Conservation (phyloP, 441 rosid species). For the Corymbia citriodora region DNA sequence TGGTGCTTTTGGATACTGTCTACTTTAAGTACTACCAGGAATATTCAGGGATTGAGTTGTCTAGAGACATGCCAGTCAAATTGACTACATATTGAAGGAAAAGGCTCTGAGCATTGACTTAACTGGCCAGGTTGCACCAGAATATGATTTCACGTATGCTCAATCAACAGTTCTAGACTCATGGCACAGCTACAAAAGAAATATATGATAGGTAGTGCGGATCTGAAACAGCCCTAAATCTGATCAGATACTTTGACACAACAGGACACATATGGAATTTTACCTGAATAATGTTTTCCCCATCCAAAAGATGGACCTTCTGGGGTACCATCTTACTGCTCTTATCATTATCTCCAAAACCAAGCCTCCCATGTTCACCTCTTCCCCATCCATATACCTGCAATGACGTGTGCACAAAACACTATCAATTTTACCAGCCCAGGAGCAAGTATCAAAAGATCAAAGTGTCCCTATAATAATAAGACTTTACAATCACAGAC, state of each 20-base stretch:
- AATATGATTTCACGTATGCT: background rate
- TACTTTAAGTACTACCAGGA: background rate
- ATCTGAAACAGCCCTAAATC: background rate
- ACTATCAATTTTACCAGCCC: background rate
- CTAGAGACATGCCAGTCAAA: background rate
- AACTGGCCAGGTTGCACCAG: background rate
- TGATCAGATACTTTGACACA: background rate
- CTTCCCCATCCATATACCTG: slow-evolving; percentile 99
- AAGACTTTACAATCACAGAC: background rate
- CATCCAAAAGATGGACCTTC: slow-evolving; percentile 77
- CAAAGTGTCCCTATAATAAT: background rate
- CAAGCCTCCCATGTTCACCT: slow-evolving; percentile 98
- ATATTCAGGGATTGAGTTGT: background rate
- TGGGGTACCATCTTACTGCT: slow-evolving; percentile 99
- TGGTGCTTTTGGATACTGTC: background rate
- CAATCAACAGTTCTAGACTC: background rate
- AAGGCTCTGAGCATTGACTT: background rate
- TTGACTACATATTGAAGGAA: background rate
- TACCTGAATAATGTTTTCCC: slow-evolving; percentile 85
- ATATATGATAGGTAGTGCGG: background rate
- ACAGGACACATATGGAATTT: background rate
- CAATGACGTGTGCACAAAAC: background rate
- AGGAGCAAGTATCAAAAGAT: background rate
- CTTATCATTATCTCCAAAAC: slow-evolving; percentile 96
- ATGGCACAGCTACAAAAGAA: background rate